Evolutionary conservation across 192 early-diverging fungal species (phyloP).

Genomic region (Coemansia sp.): DNA sequence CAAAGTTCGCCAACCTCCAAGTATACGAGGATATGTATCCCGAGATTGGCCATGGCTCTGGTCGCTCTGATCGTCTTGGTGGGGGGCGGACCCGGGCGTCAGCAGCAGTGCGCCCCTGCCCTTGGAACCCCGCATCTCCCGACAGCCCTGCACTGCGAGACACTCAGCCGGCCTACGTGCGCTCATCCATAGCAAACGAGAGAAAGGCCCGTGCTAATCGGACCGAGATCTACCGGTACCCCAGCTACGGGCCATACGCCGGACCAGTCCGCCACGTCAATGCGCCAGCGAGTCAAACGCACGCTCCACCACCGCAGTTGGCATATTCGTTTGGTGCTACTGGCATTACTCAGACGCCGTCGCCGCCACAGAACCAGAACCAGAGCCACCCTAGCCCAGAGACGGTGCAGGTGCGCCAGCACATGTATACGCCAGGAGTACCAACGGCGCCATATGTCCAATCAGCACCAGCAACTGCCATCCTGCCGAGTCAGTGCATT

Average conservation of each 20-base stretch:
- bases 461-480: background rate
- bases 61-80: slow-evolving; percentile 38
- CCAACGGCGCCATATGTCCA: background rate
- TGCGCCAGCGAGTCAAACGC: slow-evolving; percentile 3
- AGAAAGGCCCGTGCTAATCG: slow-evolving; percentile 26
- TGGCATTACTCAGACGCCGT: background rate
- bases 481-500: background rate
- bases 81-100: slow-evolving; percentile 22
- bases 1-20: slow-evolving; percentile 60
- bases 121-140: slow-evolving; percentile 15
- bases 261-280: slow-evolving; percentile 39
- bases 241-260: slow-evolving; percentile 43
- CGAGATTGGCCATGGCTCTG: slow-evolving; percentile 55
- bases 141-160: slow-evolving; percentile 14
- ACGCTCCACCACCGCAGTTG: background rate
- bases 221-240: slow-evolving; percentile 37
- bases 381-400: background rate
- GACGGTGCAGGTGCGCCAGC: background rate
- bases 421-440: background rate
- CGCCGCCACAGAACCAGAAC: background rate
- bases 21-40: slow-evolving; percentile 80
- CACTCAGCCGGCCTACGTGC: slow-evolving; percentile 26
- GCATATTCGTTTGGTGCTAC: background rate
- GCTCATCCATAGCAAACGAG: slow-evolving; percentile 28
- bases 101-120: slow-evolving; percentile 15